phyloP scores from a whole-genome alignment of 1,139 yeast species.

The Hanseniaspora gamundiae region DNA sequence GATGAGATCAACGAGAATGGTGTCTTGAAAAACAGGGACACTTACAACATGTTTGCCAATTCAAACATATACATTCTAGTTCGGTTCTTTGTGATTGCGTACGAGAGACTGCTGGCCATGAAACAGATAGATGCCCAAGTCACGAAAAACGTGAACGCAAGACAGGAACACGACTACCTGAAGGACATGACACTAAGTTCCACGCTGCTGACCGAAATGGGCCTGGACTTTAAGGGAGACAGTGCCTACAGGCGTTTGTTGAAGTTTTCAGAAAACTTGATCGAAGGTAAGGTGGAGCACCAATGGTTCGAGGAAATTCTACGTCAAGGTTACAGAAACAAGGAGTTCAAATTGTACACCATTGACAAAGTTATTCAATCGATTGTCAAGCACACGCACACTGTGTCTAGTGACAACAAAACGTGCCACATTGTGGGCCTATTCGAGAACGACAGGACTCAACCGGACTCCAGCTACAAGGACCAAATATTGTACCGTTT shows the following conservation, averaged over 20 bases:
- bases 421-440: slow-evolving; percentile 70
- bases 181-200: slow-evolving; percentile 74
- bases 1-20: slow-evolving; percentile 25
- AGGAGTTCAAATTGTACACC: slow-evolving; percentile 85
- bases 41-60: slow-evolving; percentile 75
- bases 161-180: slow-evolving; percentile 73
- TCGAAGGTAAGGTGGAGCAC: slow-evolving; percentile 87
- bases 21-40: slow-evolving; percentile 23
- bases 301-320: slow-evolving; percentile 92
- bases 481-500: slow-evolving; percentile 85
- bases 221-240: slow-evolving; percentile 56
- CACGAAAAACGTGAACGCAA: slow-evolving; percentile 53
- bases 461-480: slow-evolving; percentile 51
- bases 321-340: slow-evolving; percentile 89
- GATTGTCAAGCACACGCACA: slow-evolving; percentile 77
- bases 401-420: slow-evolving; percentile 66
- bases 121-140: slow-evolving; percentile 57
- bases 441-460: slow-evolving; percentile 68
- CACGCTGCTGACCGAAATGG: slow-evolving; percentile 66
- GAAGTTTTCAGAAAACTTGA: slow-evolving; percentile 56
- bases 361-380: slow-evolving; percentile 88
- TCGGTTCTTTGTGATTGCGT: slow-evolving; percentile 74
- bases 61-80: slow-evolving; percentile 86
- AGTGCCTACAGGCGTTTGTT: slow-evolving; percentile 73
- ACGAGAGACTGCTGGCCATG: slow-evolving; percentile 67